Conservation (phyloP, 1,284 basidiomycete species). For the Leccinum angustisporum region DNA sequence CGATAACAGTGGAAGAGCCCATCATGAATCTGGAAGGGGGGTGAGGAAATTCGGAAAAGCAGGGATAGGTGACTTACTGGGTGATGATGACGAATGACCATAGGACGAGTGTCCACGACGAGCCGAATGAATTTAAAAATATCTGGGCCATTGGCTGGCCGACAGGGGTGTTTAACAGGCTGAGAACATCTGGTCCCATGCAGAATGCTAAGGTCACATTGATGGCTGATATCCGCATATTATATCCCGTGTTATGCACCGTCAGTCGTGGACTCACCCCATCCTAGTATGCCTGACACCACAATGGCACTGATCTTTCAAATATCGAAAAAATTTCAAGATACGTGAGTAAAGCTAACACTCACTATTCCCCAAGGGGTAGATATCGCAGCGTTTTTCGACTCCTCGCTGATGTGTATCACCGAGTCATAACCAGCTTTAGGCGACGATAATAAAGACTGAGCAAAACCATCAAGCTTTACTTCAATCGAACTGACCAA, state of each 20-base stretch:
- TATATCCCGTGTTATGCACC: too few species aligned
- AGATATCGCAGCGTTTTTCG: constrained; percentile 43
- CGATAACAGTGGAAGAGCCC: neutral
- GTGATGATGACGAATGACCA: neutral
- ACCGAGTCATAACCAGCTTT: constrained; percentile 43
- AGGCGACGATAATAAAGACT: neutral
- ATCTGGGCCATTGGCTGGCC: neutral
- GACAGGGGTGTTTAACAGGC: neutral
- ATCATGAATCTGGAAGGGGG: neutral
- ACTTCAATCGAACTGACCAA: constrained; percentile 1
- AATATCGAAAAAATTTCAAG: too few species aligned
- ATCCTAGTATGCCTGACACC: constrained; percentile 22
- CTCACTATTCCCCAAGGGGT: constrained; percentile 41
- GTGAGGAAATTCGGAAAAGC: neutral
- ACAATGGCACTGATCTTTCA: constrained; percentile 20
- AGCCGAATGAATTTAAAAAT: neutral
- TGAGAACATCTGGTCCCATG: neutral
- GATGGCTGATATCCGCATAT: neutral
- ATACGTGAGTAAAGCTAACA: neutral
- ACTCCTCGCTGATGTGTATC: constrained; percentile 52
- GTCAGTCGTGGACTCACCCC: constrained; percentile 25
- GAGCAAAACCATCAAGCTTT: neutral
- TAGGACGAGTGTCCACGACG: neutral
- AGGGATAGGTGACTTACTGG: neutral
- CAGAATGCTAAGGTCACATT: neutral